Percentiles rank a stretch among this genome's conserved stretches.
These are phyloP conservation scores for Candida silvicultrix DNA, from an alignment of 805 yeast genomes.

Conservation along the genomic window DNA sequence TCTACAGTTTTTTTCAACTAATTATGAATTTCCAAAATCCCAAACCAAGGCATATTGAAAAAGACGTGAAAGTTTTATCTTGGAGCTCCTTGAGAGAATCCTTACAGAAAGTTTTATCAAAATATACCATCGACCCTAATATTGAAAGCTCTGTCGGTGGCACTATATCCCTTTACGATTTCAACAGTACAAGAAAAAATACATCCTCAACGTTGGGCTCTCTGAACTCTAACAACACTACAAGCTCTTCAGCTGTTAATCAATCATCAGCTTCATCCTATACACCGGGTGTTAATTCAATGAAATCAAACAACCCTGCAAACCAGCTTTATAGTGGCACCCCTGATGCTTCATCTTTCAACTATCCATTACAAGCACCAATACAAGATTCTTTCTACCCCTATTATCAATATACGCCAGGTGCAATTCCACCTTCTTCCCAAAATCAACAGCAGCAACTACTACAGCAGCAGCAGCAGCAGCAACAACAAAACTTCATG, in stretches of 20 bases:
- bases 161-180: not conserved
- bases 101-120: conserved; percentile 47
- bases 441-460: not conserved
- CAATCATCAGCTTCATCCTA: not conserved
- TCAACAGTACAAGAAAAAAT: not conserved
- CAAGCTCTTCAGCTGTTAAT: not conserved
- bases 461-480: not conserved
- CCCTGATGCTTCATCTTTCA: not conserved
- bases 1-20: conserved; percentile 33
- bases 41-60: conserved; percentile 63
- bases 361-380: not conserved
- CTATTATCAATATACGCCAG: not conserved
- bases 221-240: not conserved
- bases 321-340: not conserved
- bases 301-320: not conserved
- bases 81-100: conserved; percentile 54
- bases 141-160: not conserved
- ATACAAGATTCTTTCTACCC: not conserved
- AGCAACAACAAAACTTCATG: not conserved
- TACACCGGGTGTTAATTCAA: not conserved
- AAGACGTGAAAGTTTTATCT: conserved; percentile 59
- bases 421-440: not conserved
- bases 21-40: conserved; percentile 61
- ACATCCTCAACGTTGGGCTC: not conserved
- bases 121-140: conserved; percentile 33